These are phyloP conservation scores for Ogataea dorogensis DNA, from an alignment of 805 yeast species.

Conservation along the genomic window DNA sequence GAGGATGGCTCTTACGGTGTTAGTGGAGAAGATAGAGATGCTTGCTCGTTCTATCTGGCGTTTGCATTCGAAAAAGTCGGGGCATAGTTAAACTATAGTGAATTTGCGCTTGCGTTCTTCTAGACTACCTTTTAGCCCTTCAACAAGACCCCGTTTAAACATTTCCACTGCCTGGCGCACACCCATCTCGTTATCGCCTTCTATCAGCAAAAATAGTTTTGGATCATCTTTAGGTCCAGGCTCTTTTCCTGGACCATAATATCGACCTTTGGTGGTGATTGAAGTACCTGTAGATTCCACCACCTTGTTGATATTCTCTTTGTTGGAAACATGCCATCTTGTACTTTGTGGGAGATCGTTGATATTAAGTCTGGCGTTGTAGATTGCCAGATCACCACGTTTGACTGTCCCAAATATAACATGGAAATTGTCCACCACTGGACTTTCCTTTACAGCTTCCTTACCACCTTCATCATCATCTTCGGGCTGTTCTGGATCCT, in stretches of 20 bases:
- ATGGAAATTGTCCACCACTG: slow-evolving; percentile 40
- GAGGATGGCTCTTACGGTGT: slow-evolving; percentile 82
- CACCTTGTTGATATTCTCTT: slow-evolving; percentile 59
- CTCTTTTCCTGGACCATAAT: slow-evolving; percentile 57
- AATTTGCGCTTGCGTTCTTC: slow-evolving; percentile 23
- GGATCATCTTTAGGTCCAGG: slow-evolving; percentile 62
- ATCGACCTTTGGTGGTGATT: slow-evolving; percentile 79
- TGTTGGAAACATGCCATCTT: slow-evolving; percentile 73
- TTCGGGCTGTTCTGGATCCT: slow-evolving; percentile 28
- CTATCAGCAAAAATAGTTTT: slow-evolving; percentile 74
- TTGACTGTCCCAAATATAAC: slow-evolving; percentile 44
- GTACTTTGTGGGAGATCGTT: slow-evolving; percentile 84
- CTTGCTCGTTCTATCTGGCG: slow-evolving; percentile 78
- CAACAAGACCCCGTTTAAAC: slow-evolving; percentile 53
- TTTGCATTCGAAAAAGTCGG: slow-evolving; percentile 68
- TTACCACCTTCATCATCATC: slow-evolving; percentile 23
- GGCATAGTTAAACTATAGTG: slow-evolving; percentile 17
- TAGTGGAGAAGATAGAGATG: slow-evolving; percentile 86
- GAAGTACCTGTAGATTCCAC: slow-evolving; percentile 73
- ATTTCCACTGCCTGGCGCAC: slow-evolving; percentile 59
- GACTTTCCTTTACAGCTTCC: slow-evolving; percentile 1
- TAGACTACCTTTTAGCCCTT: slow-evolving; percentile 38
- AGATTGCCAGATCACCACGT: slow-evolving; percentile 46
- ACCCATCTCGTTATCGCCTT: slow-evolving; percentile 61
- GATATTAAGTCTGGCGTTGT: slow-evolving; percentile 67